These are phyloP conservation scores for Monosporozyma yasuniensis DNA, from an alignment of 805 yeast genomes.

Conservation along the genomic window DNA sequence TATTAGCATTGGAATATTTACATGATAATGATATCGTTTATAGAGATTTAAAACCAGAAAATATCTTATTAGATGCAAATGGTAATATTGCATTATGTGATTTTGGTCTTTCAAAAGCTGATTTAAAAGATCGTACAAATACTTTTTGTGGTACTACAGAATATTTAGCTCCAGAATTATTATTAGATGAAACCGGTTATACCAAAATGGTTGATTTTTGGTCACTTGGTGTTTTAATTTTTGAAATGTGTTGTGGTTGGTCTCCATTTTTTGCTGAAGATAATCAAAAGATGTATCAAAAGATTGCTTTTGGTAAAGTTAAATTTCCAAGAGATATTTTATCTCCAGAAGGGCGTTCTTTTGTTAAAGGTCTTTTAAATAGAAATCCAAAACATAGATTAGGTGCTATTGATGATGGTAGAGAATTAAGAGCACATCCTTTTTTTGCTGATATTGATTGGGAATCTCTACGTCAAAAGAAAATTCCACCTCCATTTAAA, in stretches of 20 bases:
- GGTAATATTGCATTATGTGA: conserved; percentile 97
- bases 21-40: conserved; percentile 95
- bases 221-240: conserved; percentile 93
- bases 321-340: conserved; percentile 94
- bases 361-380: conserved; percentile 89
- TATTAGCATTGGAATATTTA: conserved; percentile 84
- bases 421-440: conserved; percentile 85
- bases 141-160: conserved; percentile 99
- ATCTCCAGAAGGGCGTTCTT: conserved; percentile 86
- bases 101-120: conserved; percentile 93
- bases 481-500: conserved; percentile 91
- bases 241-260: conserved; percentile 99
- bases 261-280: conserved; percentile 97
- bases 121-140: conserved; percentile 80
- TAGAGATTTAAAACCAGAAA: conserved; percentile 95
- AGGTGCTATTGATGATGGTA: conserved; percentile 86
- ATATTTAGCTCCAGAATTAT: conserved; percentile 93
- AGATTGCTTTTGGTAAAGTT: conserved; percentile 96
- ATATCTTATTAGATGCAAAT: conserved; percentile 87
- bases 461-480: conserved; percentile 67
- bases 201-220: conserved; percentile 99
- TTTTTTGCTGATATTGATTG: conserved; percentile 90
- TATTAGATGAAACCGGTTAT: conserved; percentile 91
- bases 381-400: conserved; percentile 93
- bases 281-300: conserved; percentile 97